A percentile compares a stretch with the other conserved stretches of the same genome.
Evolutionary conservation across 2,329 filamentous ascomycete species (phyloP).

Genomic region (Aspergillus unguis): DNA sequence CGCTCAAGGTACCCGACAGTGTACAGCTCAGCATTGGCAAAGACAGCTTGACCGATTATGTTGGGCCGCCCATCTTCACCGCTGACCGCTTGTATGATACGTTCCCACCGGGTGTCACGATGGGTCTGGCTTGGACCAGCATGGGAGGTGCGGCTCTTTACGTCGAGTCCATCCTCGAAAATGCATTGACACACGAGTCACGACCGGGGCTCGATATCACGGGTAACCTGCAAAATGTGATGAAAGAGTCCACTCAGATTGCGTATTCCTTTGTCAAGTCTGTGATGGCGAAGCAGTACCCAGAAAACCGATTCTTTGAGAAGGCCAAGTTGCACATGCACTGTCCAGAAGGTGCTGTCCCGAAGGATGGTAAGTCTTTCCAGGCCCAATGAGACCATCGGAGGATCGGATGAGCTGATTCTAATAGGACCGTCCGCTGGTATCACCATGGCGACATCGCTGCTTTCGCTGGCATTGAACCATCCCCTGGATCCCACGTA

Average conservation of each 20-base stretch:
- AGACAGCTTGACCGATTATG: slow-evolving; percentile 92
- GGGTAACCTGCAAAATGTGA: slow-evolving; percentile 90
- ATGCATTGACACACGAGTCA: slow-evolving; percentile 68
- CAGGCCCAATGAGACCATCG: not conserved
- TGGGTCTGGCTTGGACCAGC: slow-evolving; percentile 97
- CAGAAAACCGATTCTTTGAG: slow-evolving; percentile 92
- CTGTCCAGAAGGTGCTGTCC: slow-evolving; percentile 92
- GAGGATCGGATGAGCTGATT: slow-evolving; percentile 12
- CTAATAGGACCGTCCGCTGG: slow-evolving; percentile 70
- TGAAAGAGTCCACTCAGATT: slow-evolving; percentile 96
- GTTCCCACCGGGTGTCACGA: slow-evolving; percentile 89
- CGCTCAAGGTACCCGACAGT: slow-evolving; percentile 77
- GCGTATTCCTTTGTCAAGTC: slow-evolving; percentile 96
- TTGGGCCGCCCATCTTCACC: slow-evolving; percentile 92
- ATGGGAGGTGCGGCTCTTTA: slow-evolving; percentile 96
- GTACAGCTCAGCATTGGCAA: slow-evolving; percentile 85
- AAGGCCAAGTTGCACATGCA: slow-evolving; percentile 93
- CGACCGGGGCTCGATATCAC: slow-evolving; percentile 83
- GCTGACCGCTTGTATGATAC: slow-evolving; percentile 92
- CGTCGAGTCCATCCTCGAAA: slow-evolving; percentile 93
- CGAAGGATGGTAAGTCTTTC: slow-evolving; percentile 69
- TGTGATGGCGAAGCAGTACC: slow-evolving; percentile 77
- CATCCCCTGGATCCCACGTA: slow-evolving; percentile 76
- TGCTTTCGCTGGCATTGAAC: slow-evolving; percentile 81
- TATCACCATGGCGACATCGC: slow-evolving; percentile 95